Base-by-base conservation (phyloP, 352 stramenopile species). In the Vaucheria bursata region DNA sequence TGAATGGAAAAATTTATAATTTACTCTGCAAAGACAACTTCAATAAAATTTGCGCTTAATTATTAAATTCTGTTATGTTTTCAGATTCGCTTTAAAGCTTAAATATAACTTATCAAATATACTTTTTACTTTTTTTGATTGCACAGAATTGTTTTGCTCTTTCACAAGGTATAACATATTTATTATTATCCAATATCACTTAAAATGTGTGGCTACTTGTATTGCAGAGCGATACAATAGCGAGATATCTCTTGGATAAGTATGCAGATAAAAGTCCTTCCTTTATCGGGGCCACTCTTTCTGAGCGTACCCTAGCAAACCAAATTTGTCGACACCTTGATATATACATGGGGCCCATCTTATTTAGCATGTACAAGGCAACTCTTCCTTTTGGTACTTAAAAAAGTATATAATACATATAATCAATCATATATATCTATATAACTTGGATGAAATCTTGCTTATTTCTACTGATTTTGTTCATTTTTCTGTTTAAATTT, bases 171-270 rank as follows among this genome's bases (percentile, higher is more conserved):
- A n/a, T n/a, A n/a, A n/a, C n/a, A n/a, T n/a, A n/a, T n/a, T n/a
- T n/a, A n/a, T n/a, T n/a, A n/a, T n/a, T n/a, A n/a, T n/a, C n/a
- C n/a, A n/a, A n/a, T n/a, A n/a, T n/a, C n/a, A n/a, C n/a, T n/a
- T n/a, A 37, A n/a, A n/a, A n/a, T n/a, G n/a, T n/a, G n/a, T n/a
- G n/a, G n/a, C n/a, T 83, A 92, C n/a, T 83, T 85, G n/a, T n/a
- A n/a, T n/a, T n/a, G 5, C 88, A 93, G 78, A 90, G 84, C 35
- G 88, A 93, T 79, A 90, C 86, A 0, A 91, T 93, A 77, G 85
- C 81, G 66, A 78, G 87, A 37, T 92, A 91, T 80, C 80, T 93
- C 1, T 31, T 92, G 12, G 86, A 86, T 0, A 82, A 86, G 40
- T 82, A 74, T 71, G 64, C 79, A 18, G 45, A 82, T 35, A n/a